Percentiles rank a stretch among this genome's conserved stretches.
These are phyloP conservation scores for Pachysandra terminalis DNA, from an alignment of 164 flowering plant species.

Conservation along the genomic window DNA sequence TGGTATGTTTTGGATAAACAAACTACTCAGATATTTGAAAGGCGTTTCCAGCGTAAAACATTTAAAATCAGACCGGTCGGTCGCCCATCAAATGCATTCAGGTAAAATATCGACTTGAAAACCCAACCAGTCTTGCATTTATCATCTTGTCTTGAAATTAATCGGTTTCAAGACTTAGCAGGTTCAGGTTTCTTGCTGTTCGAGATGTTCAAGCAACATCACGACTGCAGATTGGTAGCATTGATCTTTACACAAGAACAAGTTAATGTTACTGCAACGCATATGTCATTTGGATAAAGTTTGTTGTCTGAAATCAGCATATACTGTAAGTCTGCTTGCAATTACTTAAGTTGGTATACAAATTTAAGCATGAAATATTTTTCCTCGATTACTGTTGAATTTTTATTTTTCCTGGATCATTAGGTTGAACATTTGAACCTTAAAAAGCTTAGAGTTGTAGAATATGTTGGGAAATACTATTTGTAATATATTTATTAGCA, in stretches of 20 bases:
- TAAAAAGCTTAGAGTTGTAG: too few relatives aligned
- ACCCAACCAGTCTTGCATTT: not conserved
- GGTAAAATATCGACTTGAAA: conserved; percentile 38
- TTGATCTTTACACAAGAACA: conserved; percentile 57
- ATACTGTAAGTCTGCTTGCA: not conserved
- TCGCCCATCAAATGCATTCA: conserved; percentile 52
- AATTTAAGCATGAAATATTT: too few relatives aligned
- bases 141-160: not conserved
- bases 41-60: conserved; percentile 69
- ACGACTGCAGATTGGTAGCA: conserved; percentile 78
- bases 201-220: conserved; percentile 53
- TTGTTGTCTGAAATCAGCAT: not conserved
- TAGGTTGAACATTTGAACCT: too few relatives aligned
- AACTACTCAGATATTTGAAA: conserved; percentile 59
- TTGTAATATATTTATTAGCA: too few relatives aligned
- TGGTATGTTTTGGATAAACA: conserved; percentile 77
- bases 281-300: not conserved
- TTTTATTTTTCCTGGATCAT: too few relatives aligned
- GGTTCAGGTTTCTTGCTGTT: conserved; percentile 69
- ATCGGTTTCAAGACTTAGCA: conserved; percentile 25
- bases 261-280: not conserved
- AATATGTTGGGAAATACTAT: too few relatives aligned
- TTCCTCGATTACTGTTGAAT: too few relatives aligned
- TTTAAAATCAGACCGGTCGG: conserved; percentile 35
- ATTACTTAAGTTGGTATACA: not conserved